Evolutionary conservation across 2,329 filamentous ascomycete genomes (phyloP), one percentile per base, ranked within the genome.

Genomic region (Colletotrichum sp.): DNA sequence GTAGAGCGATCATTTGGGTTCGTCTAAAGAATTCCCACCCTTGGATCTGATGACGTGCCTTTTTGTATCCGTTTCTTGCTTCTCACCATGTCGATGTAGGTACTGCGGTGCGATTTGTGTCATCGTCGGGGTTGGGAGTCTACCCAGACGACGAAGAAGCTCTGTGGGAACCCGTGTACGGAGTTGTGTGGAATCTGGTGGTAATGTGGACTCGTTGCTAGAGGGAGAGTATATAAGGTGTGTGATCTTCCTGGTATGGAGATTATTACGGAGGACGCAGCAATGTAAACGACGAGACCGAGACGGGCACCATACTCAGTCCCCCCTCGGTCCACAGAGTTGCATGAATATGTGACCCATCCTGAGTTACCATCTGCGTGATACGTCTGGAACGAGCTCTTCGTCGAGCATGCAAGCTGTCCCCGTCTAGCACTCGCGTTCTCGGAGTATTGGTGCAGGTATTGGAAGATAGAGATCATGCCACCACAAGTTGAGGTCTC

Each of bases 361-460:
- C 18, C 9, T 44, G 1, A 4, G 18, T 44, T 0, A 4, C 3
- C 5, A 10, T 44, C 5, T 6, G 39, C 39, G 18, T 44, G 39
- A 1, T 44, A 1, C 18, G 0, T 44, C 0, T 44, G 39, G 8
- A 44, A n/a, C 1, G 0, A 44, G 0, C 39, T 10, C 0, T 5
- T 9, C 36, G 2, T 44, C 18, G 16, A 0, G 5, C 1, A 44
- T n/a, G 39, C 2, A 44, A 44, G 18, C 5, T 44, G 18, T 44
- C 2, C 18, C 39, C 39, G 39, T 6, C 18, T 1, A 0, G 18
- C 18, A 44, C 2, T 3, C 18, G 3, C 39, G 39, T 44, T 3
- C 39, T n/a, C 3, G 4, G 9, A 2, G 39, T n/a, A 44, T n/a
- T 44, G 18, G 39, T 44, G 0, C 5, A 6, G 2, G 39, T 44